These are phyloP conservation scores for Rachicladosporium sp. DNA, from an alignment of 2,329 filamentous ascomycete species.

Conservation along the genomic window DNA sequence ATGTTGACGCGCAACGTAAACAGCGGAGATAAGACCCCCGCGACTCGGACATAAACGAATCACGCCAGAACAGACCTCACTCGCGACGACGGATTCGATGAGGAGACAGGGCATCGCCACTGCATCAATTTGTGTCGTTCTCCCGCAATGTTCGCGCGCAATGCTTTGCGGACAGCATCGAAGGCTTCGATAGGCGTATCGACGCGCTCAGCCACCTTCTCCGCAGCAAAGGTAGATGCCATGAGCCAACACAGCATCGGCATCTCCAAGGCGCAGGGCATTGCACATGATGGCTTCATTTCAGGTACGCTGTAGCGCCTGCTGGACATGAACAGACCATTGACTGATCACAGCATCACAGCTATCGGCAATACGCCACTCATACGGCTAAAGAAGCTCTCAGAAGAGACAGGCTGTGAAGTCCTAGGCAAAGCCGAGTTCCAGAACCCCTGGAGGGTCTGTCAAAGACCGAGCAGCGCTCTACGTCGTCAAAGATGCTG, in stretches of 20 bases:
- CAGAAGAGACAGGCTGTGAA: conserved; percentile 82
- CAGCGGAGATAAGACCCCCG: too few relatives aligned
- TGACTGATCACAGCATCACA: conserved; percentile 28
- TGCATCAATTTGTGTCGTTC: conserved; percentile 57
- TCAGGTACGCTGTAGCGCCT: conserved; percentile 48
- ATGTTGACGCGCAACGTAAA: too few relatives aligned
- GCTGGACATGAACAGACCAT: conserved; percentile 2
- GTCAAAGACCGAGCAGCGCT: conserved; percentile 94
- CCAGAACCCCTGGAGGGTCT: conserved; percentile 81
- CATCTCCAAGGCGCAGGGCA: conserved; percentile 68
- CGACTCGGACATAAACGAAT: too few relatives aligned
- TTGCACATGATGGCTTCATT: conserved; percentile 61
- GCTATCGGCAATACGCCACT: conserved; percentile 96
- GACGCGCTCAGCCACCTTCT: conserved; percentile 15
- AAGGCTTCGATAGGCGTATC: conserved; percentile 8
- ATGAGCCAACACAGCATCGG: conserved; percentile 40
- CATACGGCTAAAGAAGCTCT: conserved; percentile 78
- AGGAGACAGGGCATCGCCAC: conserved; percentile 63
- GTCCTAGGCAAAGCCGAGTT: conserved; percentile 96
- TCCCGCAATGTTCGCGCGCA: conserved; percentile 31
- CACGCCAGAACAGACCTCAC: too few relatives aligned
- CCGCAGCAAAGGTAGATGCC: conserved; percentile 12
- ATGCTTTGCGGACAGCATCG: conserved; percentile 12
- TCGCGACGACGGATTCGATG: conserved; percentile 33
- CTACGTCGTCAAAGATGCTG: conserved; percentile 86